These are phyloP conservation scores for Ustilago trichophora DNA, from an alignment of 1,284 basidiomycete genomes.

Conservation along the genomic window DNA sequence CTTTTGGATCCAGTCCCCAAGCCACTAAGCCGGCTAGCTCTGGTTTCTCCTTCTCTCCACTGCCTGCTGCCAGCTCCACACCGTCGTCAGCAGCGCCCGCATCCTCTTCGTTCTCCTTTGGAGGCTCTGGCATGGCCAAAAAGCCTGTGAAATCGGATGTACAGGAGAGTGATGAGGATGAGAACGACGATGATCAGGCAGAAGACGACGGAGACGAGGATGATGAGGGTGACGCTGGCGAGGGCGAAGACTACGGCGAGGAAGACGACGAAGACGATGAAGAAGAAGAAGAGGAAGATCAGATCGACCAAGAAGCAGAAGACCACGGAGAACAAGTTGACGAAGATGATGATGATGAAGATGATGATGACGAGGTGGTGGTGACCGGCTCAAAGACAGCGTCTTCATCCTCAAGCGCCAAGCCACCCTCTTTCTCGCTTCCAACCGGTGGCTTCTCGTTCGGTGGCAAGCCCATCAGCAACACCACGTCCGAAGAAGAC, in stretches of 20 bases:
- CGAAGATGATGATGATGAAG: slow-evolving; percentile 14
- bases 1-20: slow-evolving; percentile 17
- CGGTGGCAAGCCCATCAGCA: slow-evolving; percentile 27
- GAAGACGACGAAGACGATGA: slow-evolving; percentile 21
- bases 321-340: slow-evolving; percentile 9
- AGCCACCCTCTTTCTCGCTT: slow-evolving; percentile 32
- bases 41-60: slow-evolving; percentile 31
- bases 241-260: slow-evolving; percentile 5
- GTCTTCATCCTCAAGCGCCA: slow-evolving; percentile 1
- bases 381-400: slow-evolving; percentile 27
- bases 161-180: slow-evolving; percentile 1
- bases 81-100: slow-evolving; percentile 5
- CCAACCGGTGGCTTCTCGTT: slow-evolving; percentile 42
- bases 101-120: slow-evolving; percentile 16
- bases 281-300: slow-evolving; percentile 15
- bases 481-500: slow-evolving; percentile 12
- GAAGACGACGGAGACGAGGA: slow-evolving; percentile 20
- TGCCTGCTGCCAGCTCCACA: slow-evolving; percentile 7
- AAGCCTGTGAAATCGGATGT: slow-evolving; percentile 4
- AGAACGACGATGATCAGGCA: slow-evolving; percentile 6
- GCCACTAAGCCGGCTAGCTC: slow-evolving; percentile 19
- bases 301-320: slow-evolving; percentile 18
- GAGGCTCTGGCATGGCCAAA: slow-evolving; percentile 6
- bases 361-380: slow-evolving; percentile 19
- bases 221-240: slow-evolving; percentile 2